phyloP scores from a whole-genome alignment of 2,329 filamentous ascomycete species.

The Fusarium nodosum region DNA sequence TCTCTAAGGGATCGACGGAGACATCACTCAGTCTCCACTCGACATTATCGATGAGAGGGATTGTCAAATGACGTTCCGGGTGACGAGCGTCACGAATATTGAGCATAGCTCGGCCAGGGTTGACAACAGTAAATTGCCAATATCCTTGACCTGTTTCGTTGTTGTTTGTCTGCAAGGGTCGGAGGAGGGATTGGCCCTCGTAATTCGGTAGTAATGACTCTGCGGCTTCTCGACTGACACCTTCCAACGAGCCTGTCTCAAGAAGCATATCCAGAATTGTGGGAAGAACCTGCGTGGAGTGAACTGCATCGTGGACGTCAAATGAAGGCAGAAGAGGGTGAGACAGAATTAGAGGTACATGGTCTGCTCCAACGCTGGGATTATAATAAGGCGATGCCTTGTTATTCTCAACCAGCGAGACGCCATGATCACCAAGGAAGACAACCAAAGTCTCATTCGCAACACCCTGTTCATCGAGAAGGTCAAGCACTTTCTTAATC shows the following conservation, averaged over 20 bases:
- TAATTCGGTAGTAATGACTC: conserved; percentile 49
- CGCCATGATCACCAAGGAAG: conserved; percentile 53
- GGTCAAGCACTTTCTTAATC: conserved; percentile 50
- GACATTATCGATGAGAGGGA: conserved; percentile 51
- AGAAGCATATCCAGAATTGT: conserved; percentile 53
- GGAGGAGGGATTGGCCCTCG: conserved; percentile 53
- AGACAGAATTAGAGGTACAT: conserved; percentile 52
- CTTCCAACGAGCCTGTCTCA: conserved; percentile 49
- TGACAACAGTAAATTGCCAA: conserved; percentile 55
- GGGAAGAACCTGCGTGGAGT: conserved; percentile 51
- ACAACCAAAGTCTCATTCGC: conserved; percentile 54
- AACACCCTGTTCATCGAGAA: conserved; percentile 52
- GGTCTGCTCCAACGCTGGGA: conserved; percentile 50
- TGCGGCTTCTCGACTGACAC: conserved; percentile 40
- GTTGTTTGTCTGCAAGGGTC: conserved; percentile 37
- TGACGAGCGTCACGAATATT: conserved; percentile 52
- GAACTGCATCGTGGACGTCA: conserved; percentile 49
- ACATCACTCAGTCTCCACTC: conserved; percentile 53
- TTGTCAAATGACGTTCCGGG: conserved; percentile 49
- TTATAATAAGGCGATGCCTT: conserved; percentile 52
- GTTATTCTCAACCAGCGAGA: conserved; percentile 52
- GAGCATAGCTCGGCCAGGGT: conserved; percentile 53
- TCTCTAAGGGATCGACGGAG: conserved; percentile 48
- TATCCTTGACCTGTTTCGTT: conserved; percentile 44
- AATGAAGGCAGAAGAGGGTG: conserved; percentile 51